A percentile compares a stretch with the other conserved stretches of the same genome.
phyloP scores from a whole-genome alignment of 495 filamentous ascomycete genomes.

The Terfezia boudieri region DNA sequence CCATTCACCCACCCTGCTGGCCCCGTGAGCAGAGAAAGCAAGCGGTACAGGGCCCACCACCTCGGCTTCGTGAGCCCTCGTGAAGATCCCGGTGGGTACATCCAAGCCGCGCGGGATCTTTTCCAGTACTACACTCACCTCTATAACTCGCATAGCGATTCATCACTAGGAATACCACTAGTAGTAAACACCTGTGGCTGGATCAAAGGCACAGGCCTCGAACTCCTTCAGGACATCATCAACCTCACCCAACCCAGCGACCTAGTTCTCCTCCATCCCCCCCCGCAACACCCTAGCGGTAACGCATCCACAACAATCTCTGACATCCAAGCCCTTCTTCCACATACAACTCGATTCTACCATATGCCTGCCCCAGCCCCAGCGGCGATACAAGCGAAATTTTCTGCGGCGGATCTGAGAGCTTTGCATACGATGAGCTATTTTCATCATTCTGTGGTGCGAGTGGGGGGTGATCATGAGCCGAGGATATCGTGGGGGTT shows the following conservation, averaged over 20 bases:
- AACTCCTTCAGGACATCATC: constrained; percentile 33
- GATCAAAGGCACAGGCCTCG: constrained; percentile 36
- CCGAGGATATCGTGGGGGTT: background rate
- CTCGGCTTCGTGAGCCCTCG: constrained; percentile 34
- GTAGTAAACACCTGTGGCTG: constrained; percentile 35
- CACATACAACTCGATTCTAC: background rate
- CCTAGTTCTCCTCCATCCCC: constrained; percentile 20
- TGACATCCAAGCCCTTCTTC: constrained; percentile 5
- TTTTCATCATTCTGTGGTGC: constrained; percentile 29
- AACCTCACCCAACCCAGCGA: constrained; percentile 28
- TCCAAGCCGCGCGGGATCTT: constrained; percentile 32
- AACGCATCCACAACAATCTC: constrained; percentile 1
- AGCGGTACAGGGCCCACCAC: constrained; percentile 33
- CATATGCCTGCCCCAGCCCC: background rate
- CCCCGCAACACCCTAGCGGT: constrained; percentile 2
- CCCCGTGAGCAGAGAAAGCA: constrained; percentile 7
- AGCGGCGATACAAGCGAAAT: constrained; percentile 9
- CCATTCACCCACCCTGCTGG: constrained; percentile 37
- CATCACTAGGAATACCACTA: constrained; percentile 30
- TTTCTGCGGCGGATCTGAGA: constrained; percentile 35
- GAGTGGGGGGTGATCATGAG: constrained; percentile 23
- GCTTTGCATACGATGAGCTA: constrained; percentile 45
- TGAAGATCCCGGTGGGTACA: constrained; percentile 40
- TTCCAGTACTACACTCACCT: constrained; percentile 29
- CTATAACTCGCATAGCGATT: constrained; percentile 17